These are phyloP conservation scores for Croton setiger DNA, from an alignment of 441 rosid genomes.

Conservation along the genomic window DNA sequence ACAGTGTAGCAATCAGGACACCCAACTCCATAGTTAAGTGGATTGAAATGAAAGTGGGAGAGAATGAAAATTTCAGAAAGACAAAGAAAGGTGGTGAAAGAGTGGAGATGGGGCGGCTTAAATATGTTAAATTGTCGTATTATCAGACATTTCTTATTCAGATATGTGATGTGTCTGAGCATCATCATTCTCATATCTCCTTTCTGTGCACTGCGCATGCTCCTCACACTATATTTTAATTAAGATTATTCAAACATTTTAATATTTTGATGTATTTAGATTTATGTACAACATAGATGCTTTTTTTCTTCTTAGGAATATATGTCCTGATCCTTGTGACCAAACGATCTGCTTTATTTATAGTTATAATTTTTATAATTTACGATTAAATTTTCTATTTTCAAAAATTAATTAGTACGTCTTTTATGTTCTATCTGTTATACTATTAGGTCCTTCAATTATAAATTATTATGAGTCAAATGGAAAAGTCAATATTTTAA, in stretches of 20 bases:
- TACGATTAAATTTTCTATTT: too few relatives aligned
- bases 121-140: not conserved
- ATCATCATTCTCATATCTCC: not conserved
- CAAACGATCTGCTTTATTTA: not conserved
- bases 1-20: not conserved
- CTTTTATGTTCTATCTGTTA: too few relatives aligned
- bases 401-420: too few relatives aligned
- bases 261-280: too few relatives aligned
- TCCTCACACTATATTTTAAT: not conserved
- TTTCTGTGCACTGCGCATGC: not conserved
- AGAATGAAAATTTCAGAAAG: too few relatives aligned
- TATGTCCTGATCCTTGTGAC: not conserved
- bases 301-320: too few relatives aligned
- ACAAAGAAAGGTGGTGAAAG: too few relatives aligned
- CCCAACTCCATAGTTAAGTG: conserved; percentile 32
- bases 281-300: too few relatives aligned
- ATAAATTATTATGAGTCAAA: too few relatives aligned
- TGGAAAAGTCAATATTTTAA: not conserved
- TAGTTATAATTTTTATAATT: not conserved
- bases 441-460: too few relatives aligned
- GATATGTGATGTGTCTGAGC: not conserved
- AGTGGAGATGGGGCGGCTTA: too few relatives aligned
- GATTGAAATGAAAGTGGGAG: not conserved
- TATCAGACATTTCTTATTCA: not conserved
- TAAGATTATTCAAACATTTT: too few relatives aligned